Base-by-base conservation (phyloP, 176 grass and related monocot species). In the Musa itinerans region DNA sequence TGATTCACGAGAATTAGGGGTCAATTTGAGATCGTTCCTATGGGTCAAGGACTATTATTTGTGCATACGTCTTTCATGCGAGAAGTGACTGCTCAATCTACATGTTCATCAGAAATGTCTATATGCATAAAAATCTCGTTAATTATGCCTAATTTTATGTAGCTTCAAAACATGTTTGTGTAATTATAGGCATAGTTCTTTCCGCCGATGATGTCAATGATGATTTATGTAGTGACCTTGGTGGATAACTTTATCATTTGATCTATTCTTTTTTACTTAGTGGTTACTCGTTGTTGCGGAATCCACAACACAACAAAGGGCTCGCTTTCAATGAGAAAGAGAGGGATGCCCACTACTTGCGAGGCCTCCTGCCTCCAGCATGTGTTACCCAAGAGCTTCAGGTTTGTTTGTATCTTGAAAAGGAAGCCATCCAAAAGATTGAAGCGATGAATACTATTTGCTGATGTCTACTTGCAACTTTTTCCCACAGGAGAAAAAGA, bases 401-500 rank as follows among this genome's bases (percentile, higher is more conserved):
- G 90, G 95, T 99, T 54, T 82, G 68, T 59, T 4, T 48, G 54
- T 15, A 69, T 75, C 26, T 24, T 21, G 19, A 11, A 15, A 25
- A 15, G 15, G 14, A 63, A 50, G n/a, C n/a, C 1, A 56, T 50
- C 20, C 65, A 7, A 23, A n/a, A 43, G 34, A 55, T 25, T 52
- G 48, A 52, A 27, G 54, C 27, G 8, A 55, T 52, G 16, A 50
- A 49, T 68, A 29, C 10, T 25, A 34, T 24, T 61, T 50, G 15
- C 19, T 58, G 24, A 83, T 12, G 10, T 23, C 12, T 16, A 20
- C 25, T 52, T 50, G 8, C 52, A 11, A 56, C 1, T 78, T 77
- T 87, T 58, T 27, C 79, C 53, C 12, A n/a, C 78, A 98, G 95
- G 95, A 99, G 79, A 99, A 86, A 71, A 99, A 99, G 81, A 80